Base-by-base conservation (phyloP, 345 rosid genomes). In the Gossypium ekmanianum region DNA sequence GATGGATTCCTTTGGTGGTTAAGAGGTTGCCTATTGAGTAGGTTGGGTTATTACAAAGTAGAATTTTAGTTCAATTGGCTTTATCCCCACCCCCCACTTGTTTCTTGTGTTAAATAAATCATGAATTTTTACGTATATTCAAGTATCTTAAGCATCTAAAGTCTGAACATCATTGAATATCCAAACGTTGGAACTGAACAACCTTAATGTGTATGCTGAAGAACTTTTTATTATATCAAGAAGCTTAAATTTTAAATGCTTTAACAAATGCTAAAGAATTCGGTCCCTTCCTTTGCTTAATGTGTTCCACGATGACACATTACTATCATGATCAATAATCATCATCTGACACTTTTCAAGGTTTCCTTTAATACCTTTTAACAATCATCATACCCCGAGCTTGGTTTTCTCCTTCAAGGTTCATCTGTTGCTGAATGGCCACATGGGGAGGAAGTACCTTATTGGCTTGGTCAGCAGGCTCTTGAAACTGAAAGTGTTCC, bases 381-480 rank as follows among this genome's bases (percentile, higher is more conserved):
- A 34, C 39, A 34, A 34, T 51, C 44, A 69, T 68, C 58, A 17
- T 74, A 20, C 22, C 22, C 22, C 22, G 22, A 20, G 72, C 77
- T 69, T 52, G 18, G 51, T 47, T 47, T 52, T 52, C 56, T 7
- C 0, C 56, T 79, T 78, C 58, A 89, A 90, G 98, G 89, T 91
- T 93, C 97, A 74, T 88, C 93, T 20, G 20, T 20, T 20, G 20
- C 20, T 72, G 87, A 91, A 75, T 91, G 92, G 99, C 77, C 78
- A 11, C 91, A 78, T 55, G 90, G 88, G 72, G 91, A 88, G 78
- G 92, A 87, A 57, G 74, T 79, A 65, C 87, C 84, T 70, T 77
- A 80, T 75, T 91, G 91, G 92, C 74, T 81, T 65, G 94, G 86
- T 73, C 89, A 79, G 83, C 20, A 20, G 80, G 76, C 81, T 47